A percentile compares a stretch with the other conserved stretches of the same genome.
These are phyloP conservation scores for Parasarocladium wereldwijsianum DNA, from an alignment of 2,329 filamentous ascomycete species.

Conservation along the genomic window DNA sequence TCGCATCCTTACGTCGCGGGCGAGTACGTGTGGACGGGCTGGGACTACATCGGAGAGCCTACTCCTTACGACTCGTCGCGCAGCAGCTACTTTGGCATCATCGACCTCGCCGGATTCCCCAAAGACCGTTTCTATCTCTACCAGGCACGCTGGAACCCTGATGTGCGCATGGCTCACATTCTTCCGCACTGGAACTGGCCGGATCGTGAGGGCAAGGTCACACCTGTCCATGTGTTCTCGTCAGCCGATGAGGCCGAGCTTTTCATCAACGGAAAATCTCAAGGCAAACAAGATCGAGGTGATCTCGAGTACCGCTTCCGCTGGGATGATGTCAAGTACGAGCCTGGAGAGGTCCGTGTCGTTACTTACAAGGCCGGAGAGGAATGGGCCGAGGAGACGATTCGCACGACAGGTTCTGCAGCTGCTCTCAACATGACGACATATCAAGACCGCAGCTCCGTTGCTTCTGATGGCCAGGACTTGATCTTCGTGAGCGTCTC, in stretches of 20 bases:
- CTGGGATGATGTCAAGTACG: constrained; percentile 35
- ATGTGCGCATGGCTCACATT: constrained; percentile 32
- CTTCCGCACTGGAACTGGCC: constrained; percentile 43
- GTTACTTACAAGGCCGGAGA: constrained; percentile 30
- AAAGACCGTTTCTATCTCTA: constrained; percentile 43
- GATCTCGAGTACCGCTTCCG: constrained; percentile 31
- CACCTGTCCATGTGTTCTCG: constrained; percentile 39
- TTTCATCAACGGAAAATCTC: constrained; percentile 34
- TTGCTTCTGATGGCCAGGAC: constrained; percentile 27
- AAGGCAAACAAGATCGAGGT: constrained; percentile 22
- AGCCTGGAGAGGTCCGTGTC: constrained; percentile 30
- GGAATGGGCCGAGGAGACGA: constrained; percentile 27
- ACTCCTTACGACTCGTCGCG: constrained; percentile 31
- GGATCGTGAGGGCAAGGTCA: constrained; percentile 27
- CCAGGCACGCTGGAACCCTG: constrained; percentile 35
- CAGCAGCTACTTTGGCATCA: constrained; percentile 40
- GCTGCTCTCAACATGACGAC: constrained; percentile 21
- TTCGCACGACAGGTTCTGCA: constrained; percentile 25
- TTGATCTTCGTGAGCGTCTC: constrained; percentile 29
- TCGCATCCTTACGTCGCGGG: constrained; percentile 32
- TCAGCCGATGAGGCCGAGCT: constrained; percentile 37
- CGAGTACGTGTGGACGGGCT: constrained; percentile 38
- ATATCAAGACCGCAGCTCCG: constrained; percentile 18
- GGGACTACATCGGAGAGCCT: constrained; percentile 34
- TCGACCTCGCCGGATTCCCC: constrained; percentile 40